These are phyloP conservation scores for Plasmopara halstedii DNA, from an alignment of 352 stramenopile species.

Conservation along the genomic window DNA sequence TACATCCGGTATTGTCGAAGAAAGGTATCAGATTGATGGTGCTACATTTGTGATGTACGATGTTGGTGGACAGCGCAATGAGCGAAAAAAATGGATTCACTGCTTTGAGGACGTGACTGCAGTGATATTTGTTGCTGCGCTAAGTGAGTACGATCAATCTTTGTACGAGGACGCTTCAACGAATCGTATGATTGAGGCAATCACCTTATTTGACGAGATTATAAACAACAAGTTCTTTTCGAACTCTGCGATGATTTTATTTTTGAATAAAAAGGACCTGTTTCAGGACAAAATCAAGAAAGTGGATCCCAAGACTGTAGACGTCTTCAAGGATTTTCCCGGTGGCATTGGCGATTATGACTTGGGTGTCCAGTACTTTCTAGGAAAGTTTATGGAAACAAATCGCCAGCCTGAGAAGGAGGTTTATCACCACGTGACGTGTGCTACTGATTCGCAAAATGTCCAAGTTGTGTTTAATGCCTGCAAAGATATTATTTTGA, in stretches of 20 bases:
- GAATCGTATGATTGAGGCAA: slow-evolving; percentile 94
- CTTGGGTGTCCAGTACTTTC: slow-evolving; percentile 85
- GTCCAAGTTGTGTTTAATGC: slow-evolving; percentile 95
- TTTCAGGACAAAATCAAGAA: slow-evolving; percentile 96
- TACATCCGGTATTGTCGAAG: slow-evolving; percentile 93
- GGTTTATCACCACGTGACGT: slow-evolving; percentile 95
- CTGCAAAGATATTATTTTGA: slow-evolving; percentile 94
- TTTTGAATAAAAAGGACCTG: slow-evolving; percentile 97
- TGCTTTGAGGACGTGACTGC: slow-evolving; percentile 95
- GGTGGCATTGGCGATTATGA: slow-evolving; percentile 83
- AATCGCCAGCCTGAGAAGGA: slow-evolving; percentile 89
- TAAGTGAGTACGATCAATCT: slow-evolving; percentile 93
- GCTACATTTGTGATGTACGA: slow-evolving; percentile 97
- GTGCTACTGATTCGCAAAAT: slow-evolving; percentile 96
- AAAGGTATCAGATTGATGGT: slow-evolving; percentile 92
- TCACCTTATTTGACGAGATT: slow-evolving; percentile 94
- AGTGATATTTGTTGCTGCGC: slow-evolving; percentile 94
- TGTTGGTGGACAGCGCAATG: slow-evolving; percentile 93
- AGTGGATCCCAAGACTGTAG: slow-evolving; percentile 86
- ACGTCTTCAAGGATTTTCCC: slow-evolving; percentile 88
- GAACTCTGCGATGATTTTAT: slow-evolving; percentile 93
- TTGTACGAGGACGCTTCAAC: slow-evolving; percentile 91
- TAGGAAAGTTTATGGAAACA: slow-evolving; percentile 92
- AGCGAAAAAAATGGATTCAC: slow-evolving; percentile 97
- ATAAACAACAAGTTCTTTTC: slow-evolving; percentile 93